These are phyloP conservation scores for Penicillium sp. DNA, from an alignment of 2,329 filamentous ascomycete genomes.

Conservation along the genomic window DNA sequence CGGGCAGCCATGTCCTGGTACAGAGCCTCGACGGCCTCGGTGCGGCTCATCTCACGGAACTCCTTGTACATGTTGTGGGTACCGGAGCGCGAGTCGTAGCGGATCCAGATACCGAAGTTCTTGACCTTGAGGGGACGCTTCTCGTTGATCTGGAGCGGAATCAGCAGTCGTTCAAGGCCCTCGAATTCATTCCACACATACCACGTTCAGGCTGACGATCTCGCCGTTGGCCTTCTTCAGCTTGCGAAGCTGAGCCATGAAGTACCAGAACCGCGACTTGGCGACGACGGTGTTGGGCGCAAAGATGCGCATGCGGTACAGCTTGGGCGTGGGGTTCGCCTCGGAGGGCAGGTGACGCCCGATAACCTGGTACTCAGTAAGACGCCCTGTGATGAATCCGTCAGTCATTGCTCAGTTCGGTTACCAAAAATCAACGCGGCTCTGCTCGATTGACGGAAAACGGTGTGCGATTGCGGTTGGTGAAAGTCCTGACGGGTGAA, in stretches of 20 bases:
- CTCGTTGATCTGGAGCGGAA: conserved; percentile 75
- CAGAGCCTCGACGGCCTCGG: conserved; percentile 90
- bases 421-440: background rate
- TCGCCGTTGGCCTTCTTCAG: conserved; percentile 99
- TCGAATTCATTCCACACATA: conserved; percentile 53
- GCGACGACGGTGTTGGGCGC: conserved; percentile 96
- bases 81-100: conserved; percentile 98
- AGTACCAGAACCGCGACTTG: conserved; percentile 99
- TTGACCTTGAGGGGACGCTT: conserved; percentile 99
- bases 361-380: conserved; percentile 99
- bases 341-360: conserved; percentile 98
- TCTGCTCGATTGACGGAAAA: conserved; percentile 9
- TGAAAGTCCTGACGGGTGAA: conserved; percentile 6
- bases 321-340: conserved; percentile 92
- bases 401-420: conserved; percentile 29
- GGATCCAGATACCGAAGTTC: conserved; percentile 99
- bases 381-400: conserved; percentile 71
- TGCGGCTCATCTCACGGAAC: conserved; percentile 98
- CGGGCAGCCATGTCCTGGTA: conserved; percentile 99
- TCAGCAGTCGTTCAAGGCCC: conserved; percentile 9
- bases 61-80: conserved; percentile 99
- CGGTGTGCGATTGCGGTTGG: conserved; percentile 17
- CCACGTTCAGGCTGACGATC: conserved; percentile 95
- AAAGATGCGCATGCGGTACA: conserved; percentile 99
- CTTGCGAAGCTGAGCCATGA: conserved; percentile 98